A percentile compares a stretch with the other conserved stretches of the same genome.
Conservation (phyloP, 139 green algal genomes). For the Chlamydomonas urium region DNA sequence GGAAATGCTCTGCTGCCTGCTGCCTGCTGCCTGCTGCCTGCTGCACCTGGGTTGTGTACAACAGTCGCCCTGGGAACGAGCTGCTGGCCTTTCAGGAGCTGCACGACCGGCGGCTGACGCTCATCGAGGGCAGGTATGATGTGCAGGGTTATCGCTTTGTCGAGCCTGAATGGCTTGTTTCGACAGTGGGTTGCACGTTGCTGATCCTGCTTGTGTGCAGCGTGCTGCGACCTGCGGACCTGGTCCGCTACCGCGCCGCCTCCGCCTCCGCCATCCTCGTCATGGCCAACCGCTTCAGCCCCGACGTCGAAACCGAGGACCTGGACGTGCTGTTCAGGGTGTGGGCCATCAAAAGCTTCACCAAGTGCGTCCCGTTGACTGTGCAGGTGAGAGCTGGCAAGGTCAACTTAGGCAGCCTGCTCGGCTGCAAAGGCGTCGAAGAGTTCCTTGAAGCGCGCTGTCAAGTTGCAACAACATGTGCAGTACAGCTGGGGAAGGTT, state of each 20-base stretch:
- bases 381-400: constrained; percentile 64
- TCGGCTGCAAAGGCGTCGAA: too few species aligned
- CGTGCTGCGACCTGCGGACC: neutral
- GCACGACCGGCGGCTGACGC: constrained; percentile 62
- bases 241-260: neutral
- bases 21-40: too few species aligned
- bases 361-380: constrained; percentile 71
- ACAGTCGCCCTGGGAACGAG: constrained; percentile 63
- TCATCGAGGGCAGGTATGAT: constrained; percentile 76
- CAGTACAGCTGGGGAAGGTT: too few species aligned
- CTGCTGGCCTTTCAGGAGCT: constrained; percentile 78
- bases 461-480: too few species aligned
- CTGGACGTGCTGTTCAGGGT: constrained; percentile 74
- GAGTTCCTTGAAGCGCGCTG: too few species aligned
- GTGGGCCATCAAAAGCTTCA: constrained; percentile 79
- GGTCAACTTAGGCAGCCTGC: too few species aligned
- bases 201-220: constrained; percentile 28
- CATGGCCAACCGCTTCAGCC: constrained; percentile 44
- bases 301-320: constrained; percentile 64
- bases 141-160: too few species aligned
- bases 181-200: too few species aligned
- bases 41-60: too few species aligned
- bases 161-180: too few species aligned
- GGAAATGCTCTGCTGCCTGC: too few species aligned
- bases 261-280: constrained; percentile 2